These are phyloP conservation scores for Coniochaeta prunicola DNA, from an alignment of 2,329 filamentous ascomycete genomes.

Conservation along the genomic window DNA sequence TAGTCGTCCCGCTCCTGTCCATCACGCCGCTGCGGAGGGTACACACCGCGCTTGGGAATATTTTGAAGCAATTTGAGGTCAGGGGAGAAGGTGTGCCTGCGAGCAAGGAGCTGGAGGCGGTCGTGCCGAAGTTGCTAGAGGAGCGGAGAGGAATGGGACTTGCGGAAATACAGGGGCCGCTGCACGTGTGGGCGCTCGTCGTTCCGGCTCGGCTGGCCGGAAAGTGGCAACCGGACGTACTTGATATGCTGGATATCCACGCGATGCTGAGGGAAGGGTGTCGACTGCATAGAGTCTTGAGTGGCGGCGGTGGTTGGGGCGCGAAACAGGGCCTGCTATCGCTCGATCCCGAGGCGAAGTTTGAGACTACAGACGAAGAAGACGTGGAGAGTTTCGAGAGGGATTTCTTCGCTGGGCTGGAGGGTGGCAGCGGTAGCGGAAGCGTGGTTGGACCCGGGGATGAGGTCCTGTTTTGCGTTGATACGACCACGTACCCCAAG, in stretches of 20 bases:
- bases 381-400: slow-evolving; percentile 47
- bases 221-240: slow-evolving; percentile 4
- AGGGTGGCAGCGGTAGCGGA: slow-evolving; percentile 25
- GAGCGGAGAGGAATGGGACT: slow-evolving; percentile 19
- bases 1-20: slow-evolving; percentile 44
- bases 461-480: slow-evolving; percentile 58
- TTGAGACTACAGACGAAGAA: slow-evolving; percentile 40
- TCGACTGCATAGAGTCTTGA: slow-evolving; percentile 48
- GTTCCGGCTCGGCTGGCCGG: slow-evolving; percentile 30
- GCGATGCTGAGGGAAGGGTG: slow-evolving; percentile 33
- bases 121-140: slow-evolving; percentile 53
- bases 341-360: slow-evolving; percentile 61
- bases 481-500: slow-evolving; percentile 5
- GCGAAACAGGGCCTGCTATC: slow-evolving; percentile 71
- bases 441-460: slow-evolving; percentile 54
- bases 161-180: slow-evolving; percentile 26
- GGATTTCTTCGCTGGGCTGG: slow-evolving; percentile 26
- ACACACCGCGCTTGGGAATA: slow-evolving; percentile 66
- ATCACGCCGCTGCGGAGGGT: slow-evolving; percentile 58
- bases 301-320: slow-evolving; percentile 81
- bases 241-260: slow-evolving; percentile 20
- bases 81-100: slow-evolving; percentile 45
- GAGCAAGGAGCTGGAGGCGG: slow-evolving; percentile 62
- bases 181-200: slow-evolving; percentile 69
- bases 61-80: slow-evolving; percentile 57